Evolutionary conservation across 768 basidiomycete genomes (phyloP).

Genomic region (Agaricus sinodeliciosus): DNA sequence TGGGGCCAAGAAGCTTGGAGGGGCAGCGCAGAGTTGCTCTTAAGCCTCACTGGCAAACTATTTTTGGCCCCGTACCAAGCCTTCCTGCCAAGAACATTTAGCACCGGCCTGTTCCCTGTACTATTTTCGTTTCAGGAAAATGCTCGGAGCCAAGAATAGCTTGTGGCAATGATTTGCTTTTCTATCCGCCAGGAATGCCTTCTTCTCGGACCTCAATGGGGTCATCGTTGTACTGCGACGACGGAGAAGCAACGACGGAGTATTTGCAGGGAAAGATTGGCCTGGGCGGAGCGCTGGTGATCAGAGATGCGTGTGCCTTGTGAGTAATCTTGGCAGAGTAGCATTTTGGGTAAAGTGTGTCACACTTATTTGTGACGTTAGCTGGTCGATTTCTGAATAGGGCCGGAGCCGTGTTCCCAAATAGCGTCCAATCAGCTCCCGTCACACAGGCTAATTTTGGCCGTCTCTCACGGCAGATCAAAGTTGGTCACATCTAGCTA

Average conservation of each 20-base stretch:
- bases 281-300: not conserved
- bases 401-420: slow-evolving; percentile 20
- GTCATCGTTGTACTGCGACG: not conserved
- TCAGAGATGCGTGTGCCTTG: slow-evolving; percentile 16
- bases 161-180: slow-evolving; percentile 4
- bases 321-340: slow-evolving; percentile 7
- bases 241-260: not conserved
- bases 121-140: slow-evolving; percentile 35
- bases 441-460: slow-evolving; percentile 17
- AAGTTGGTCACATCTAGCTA: slow-evolving; percentile 7
- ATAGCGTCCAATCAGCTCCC: slow-evolving; percentile 26
- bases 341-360: slow-evolving; percentile 12
- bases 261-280: not conserved
- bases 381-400: slow-evolving; percentile 8
- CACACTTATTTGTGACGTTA: slow-evolving; percentile 14
- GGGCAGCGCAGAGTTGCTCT: slow-evolving; percentile 33
- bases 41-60: slow-evolving; percentile 37
- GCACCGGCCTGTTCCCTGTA: slow-evolving; percentile 20
- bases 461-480: slow-evolving; percentile 15
- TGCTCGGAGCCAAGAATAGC: slow-evolving; percentile 24
- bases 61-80: slow-evolving; percentile 40
- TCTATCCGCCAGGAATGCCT: not conserved
- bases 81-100: slow-evolving; percentile 38
- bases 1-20: slow-evolving; percentile 33
- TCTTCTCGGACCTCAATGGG: not conserved